These are phyloP conservation scores for Furcasterigmium sp. DNA, from an alignment of 2,329 filamentous ascomycete species.

Conservation along the genomic window DNA sequence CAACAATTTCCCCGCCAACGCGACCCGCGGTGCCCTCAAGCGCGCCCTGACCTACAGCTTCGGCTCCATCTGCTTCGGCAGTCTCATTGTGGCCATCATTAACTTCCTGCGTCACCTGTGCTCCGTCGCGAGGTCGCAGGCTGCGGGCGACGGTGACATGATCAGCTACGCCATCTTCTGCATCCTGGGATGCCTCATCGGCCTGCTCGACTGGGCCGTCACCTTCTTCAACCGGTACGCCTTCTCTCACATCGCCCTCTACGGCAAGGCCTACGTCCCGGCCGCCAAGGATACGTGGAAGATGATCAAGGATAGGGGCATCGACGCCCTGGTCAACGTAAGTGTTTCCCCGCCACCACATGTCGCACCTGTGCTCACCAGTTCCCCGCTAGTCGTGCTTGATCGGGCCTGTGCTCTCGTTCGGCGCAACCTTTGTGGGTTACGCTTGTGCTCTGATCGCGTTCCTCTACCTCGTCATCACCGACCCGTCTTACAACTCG, in stretches of 20 bases:
- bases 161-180: constrained; percentile 64
- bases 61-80: constrained; percentile 83
- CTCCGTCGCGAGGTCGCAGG: constrained; percentile 64
- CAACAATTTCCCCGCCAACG: constrained; percentile 64
- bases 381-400: constrained; percentile 59
- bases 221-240: constrained; percentile 89
- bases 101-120: constrained; percentile 79
- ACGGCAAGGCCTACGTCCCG: constrained; percentile 81
- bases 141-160: constrained; percentile 63
- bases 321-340: constrained; percentile 79
- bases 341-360: constrained; percentile 10
- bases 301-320: constrained; percentile 87
- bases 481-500: constrained; percentile 71
- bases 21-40: constrained; percentile 77
- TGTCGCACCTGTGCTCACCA: neutral
- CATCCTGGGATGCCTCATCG: constrained; percentile 69
- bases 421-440: constrained; percentile 77
- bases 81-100: constrained; percentile 79
- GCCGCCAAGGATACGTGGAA: constrained; percentile 87
- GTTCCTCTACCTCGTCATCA: constrained; percentile 83
- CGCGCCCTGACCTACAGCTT: constrained; percentile 87
- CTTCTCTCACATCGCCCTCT: constrained; percentile 88
- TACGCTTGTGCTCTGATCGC: constrained; percentile 77
- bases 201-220: constrained; percentile 77
- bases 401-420: constrained; percentile 66